A percentile compares a stretch with the other conserved stretches of the same genome.
These are phyloP conservation scores for Kwoniella botswanensis DNA, from an alignment of 768 basidiomycete genomes.

Conservation along the genomic window DNA sequence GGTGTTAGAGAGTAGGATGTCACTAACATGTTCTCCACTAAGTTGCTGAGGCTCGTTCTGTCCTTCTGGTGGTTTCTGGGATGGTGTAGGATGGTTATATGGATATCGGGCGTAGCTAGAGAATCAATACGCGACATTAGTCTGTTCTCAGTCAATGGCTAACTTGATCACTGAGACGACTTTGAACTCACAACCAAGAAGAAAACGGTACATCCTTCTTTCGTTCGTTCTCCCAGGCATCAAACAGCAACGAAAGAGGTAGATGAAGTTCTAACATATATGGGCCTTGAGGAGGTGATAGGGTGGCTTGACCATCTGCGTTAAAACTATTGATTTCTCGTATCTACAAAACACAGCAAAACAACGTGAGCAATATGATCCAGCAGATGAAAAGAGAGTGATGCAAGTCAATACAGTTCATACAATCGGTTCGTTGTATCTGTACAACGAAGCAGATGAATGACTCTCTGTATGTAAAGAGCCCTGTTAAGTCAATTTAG, in stretches of 20 bases:
- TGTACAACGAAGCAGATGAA: no score
- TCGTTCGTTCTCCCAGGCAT: background rate
- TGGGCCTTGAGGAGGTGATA: slow-evolving; percentile 6
- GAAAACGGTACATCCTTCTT: slow-evolving; percentile 4
- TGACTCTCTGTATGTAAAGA: no score
- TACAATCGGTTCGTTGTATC: no score
- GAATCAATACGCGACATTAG: background rate
- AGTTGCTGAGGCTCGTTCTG: slow-evolving; percentile 8
- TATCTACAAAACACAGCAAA: background rate
- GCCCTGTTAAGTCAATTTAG: background rate
- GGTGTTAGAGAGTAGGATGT: no score
- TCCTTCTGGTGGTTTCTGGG: background rate
- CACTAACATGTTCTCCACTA: slow-evolving; percentile 3
- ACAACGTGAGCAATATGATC: no score
- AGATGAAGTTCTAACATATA: slow-evolving; percentile 3
- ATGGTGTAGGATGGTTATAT: slow-evolving; percentile 7
- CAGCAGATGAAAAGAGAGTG: no score
- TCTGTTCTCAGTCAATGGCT: background rate
- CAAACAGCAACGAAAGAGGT: background rate
- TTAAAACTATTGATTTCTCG: slow-evolving; percentile 4
- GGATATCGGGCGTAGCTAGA: slow-evolving; percentile 5
- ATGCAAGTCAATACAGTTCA: no score
- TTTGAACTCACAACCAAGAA: slow-evolving; percentile 2
- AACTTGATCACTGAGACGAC: background rate
- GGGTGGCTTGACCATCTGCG: background rate